Evolutionary conservation across 352 stramenopile species (phyloP), one percentile per base, ranked within the genome.

Genomic region (Blastocystis hominis): DNA sequence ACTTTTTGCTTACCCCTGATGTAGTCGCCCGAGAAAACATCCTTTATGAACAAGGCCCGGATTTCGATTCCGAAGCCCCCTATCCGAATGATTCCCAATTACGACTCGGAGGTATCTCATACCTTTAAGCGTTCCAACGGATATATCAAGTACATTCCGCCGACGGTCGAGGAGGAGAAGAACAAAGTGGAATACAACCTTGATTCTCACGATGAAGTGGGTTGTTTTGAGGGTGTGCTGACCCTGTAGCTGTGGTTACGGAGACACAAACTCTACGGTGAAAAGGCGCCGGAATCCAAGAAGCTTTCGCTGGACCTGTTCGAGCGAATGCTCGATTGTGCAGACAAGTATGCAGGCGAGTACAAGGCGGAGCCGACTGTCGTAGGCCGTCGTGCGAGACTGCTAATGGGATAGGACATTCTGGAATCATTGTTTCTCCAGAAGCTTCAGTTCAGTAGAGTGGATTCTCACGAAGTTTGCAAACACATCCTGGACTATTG

Each of bases 401-500:
- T 6, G 40, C 46, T 20, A n/a, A n/a, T n/a, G n/a, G n/a, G 15
- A 13, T 80, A 77, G 50, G 69, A 87, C 66, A 87, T 68, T 15
- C 15, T 87, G 30, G 69, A 87, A 40, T 47, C 47, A 38, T 36
- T 84, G 3, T 76, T 87, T 34, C 42, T 87, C 9, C 46, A 87
- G 56, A 84, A 87, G 42, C 77, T 84, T 7, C 61, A 84, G 1
- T 84, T 87, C 53, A 75, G 36, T 38, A 34, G 69, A n/a, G 42
- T 69, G 50, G 77, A 84, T 36, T 84, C 61, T 7, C 50, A 81
- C 30, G 56, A 75, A 40, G 50, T 87, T 75, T 94, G 91, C 1
- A 90, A 92, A 46, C 93, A 96, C 68, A 92, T 96, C 81, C 95
- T 98, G 91, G 92, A 93, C 72, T 98, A 98, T 90, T 99, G 96